Conservation (phyloP, 495 filamentous ascomycete species). For the Annulohypoxylon stygium region DNA sequence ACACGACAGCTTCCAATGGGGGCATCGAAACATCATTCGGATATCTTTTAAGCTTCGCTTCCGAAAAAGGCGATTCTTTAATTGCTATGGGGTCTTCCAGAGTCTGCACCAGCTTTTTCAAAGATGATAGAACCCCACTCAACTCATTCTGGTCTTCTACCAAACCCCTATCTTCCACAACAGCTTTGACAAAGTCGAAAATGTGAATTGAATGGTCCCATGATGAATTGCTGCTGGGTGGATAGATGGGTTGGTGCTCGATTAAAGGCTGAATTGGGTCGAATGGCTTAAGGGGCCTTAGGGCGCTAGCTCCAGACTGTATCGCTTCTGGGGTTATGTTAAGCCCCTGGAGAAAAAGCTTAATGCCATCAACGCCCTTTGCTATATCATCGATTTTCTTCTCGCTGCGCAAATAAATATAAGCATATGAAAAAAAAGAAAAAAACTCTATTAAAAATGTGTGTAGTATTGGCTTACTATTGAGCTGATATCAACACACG, state of each 20-base stretch:
- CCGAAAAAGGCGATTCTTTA: not conserved
- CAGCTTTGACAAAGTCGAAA: conserved; percentile 17
- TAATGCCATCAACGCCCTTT: conserved; percentile 10
- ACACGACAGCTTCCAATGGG: conserved; percentile 18
- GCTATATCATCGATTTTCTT: conserved; percentile 20
- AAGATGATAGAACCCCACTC: conserved; percentile 4
- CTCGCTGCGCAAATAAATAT: not conserved
- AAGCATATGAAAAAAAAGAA: not conserved
- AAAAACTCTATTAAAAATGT: not conserved
- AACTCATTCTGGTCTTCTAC: not conserved
- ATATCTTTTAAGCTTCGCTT: not conserved
- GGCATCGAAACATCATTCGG: not conserved
- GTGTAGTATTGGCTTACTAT: not conserved
- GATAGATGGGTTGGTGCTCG: not conserved
- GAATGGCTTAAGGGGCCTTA: not conserved
- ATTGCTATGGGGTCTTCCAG: not conserved
- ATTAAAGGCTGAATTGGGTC: not conserved
- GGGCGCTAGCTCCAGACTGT: not conserved
- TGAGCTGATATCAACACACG: conserved; percentile 20
- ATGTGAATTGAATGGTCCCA: conserved; percentile 20
- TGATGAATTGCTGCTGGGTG: not conserved
- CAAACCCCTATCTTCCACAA: conserved; percentile 12
- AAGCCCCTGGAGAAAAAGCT: conserved; percentile 10
- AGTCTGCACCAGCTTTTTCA: conserved; percentile 7
- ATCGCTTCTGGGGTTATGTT: not conserved